Percentiles rank a stretch among this genome's conserved stretches.
phyloP scores from a whole-genome alignment of 495 filamentous ascomycete species.

The Penicillium coffeae region DNA sequence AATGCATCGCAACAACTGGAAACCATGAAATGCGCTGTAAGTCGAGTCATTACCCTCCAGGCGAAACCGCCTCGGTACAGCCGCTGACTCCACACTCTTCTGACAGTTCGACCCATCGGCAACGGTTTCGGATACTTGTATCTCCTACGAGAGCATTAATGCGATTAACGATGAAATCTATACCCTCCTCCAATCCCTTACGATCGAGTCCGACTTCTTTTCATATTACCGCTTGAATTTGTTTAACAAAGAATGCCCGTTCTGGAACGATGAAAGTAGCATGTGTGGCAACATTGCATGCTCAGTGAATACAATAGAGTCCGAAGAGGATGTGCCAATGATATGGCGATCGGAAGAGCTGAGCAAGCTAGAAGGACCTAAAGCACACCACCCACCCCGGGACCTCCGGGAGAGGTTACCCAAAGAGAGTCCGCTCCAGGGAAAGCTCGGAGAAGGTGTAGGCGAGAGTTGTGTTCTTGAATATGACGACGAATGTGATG shows the following conservation, averaged over 20 bases:
- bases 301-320: slow-evolving; percentile 92
- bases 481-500: slow-evolving; percentile 96
- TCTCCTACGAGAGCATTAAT: slow-evolving; percentile 87
- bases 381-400: slow-evolving; percentile 79
- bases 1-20: slow-evolving; percentile 37
- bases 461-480: slow-evolving; percentile 96
- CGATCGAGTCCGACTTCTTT: slow-evolving; percentile 91
- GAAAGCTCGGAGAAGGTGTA: slow-evolving; percentile 77
- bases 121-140: slow-evolving; percentile 82
- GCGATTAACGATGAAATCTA: slow-evolving; percentile 68
- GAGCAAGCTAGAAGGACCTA: slow-evolving; percentile 88
- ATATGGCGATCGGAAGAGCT: slow-evolving; percentile 92
- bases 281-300: slow-evolving; percentile 98
- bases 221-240: slow-evolving; percentile 94
- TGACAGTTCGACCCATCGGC: slow-evolving; percentile 59
- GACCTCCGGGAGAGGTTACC: slow-evolving; percentile 62
- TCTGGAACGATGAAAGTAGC: slow-evolving; percentile 89
- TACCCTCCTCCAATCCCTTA: slow-evolving; percentile 76
- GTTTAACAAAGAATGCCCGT: slow-evolving; percentile 92
- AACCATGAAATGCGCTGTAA: slow-evolving; percentile 62
- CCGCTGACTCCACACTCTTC: slow-evolving; percentile 3
- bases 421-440: slow-evolving; percentile 71
- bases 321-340: slow-evolving; percentile 85
- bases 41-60: slow-evolving; percentile 23
- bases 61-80: background rate